Conservation (phyloP, 768 basidiomycete species). For the Cystofilobasidium bisporidii region DNA sequence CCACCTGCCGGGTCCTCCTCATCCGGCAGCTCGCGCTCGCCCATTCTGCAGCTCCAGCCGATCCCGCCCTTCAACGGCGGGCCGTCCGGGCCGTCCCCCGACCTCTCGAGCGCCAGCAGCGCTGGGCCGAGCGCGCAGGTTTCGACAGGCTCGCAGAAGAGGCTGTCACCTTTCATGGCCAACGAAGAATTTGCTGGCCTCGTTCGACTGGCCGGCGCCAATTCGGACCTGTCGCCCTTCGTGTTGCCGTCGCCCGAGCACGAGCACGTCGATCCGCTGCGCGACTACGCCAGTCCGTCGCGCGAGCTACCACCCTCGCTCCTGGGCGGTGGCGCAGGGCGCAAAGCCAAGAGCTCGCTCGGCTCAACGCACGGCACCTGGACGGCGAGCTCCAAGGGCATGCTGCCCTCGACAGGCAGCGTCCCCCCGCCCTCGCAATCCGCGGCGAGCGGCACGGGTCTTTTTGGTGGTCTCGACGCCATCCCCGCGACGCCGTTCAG, state of each 20-base stretch:
- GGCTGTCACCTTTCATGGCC: slow-evolving; percentile 15
- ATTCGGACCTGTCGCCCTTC: slow-evolving; percentile 74
- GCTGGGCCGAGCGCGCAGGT: too few species aligned
- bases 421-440: not conserved
- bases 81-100: too few species aligned
- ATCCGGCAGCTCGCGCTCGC: slow-evolving; percentile 5
- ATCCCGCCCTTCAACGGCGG: not conserved
- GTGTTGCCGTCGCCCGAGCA: slow-evolving; percentile 82
- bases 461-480: not conserved
- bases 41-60: slow-evolving; percentile 31
- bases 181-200: slow-evolving; percentile 51
- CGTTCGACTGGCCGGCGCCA: slow-evolving; percentile 73
- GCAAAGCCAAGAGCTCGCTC: not conserved
- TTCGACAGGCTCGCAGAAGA: not conserved
- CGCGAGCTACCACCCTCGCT: not conserved
- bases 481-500: slow-evolving; percentile 20
- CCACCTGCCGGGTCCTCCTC: slow-evolving; percentile 10
- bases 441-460: not conserved
- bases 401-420: slow-evolving; percentile 8
- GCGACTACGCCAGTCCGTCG: slow-evolving; percentile 33
- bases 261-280: slow-evolving; percentile 84
- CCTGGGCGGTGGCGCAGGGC: slow-evolving; percentile 28
- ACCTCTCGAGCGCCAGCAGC: too few species aligned
- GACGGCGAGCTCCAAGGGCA: slow-evolving; percentile 12
- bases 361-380: slow-evolving; percentile 1